Base-by-base conservation (phyloP, 164 flowering plant genomes). In the Saururus chinensis region DNA sequence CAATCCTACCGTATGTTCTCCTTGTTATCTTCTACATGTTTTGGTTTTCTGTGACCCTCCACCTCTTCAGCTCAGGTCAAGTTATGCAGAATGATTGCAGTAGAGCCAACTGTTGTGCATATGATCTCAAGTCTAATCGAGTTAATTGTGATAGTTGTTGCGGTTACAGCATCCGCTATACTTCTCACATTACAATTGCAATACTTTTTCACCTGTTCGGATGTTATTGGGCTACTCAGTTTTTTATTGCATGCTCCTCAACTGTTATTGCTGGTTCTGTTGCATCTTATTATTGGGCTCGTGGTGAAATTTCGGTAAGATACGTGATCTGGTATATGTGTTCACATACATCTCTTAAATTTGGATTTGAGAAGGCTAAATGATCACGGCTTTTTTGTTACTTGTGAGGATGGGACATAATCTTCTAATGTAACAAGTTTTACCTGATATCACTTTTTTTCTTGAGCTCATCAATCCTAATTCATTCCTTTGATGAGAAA, bases 251-350 rank as follows among this genome's bases (percentile, higher is more conserved):
- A 25, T 82, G 77, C 73, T 93, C 98, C n/a, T 80, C 95, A 24
- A 90, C 98, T 19, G 96, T 90, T n/a, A 83, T 90, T 75, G 97
- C 98, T 2, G 97, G 98, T 23, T 88, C 98, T 63, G 98, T 93
- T 66, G 97, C 98, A 60, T 90, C 97, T 6, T 88, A 90, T 74
- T 93, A 93, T 75, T 93, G 98, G 98, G 87, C 96, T 75, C 88
- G 82, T 68, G 91, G 92, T 60, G 92, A 80, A 75, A 75, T 83
- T 54, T 76, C 82, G 70, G 97, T 93, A 74, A 81, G 96, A 2
- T 6, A 30, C 6, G 37, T 30, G 37, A 30, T 30, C 37, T 30
- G 37, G 37, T 6, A 30, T 57, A 45, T 12, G 49, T 7, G 49
- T 12, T 12, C 37, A 30, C 4, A 30, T 30, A 30, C 37, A 30